These are phyloP conservation scores for Chloropicon primus DNA, from an alignment of 139 green algal genomes.

Conservation along the genomic window DNA sequence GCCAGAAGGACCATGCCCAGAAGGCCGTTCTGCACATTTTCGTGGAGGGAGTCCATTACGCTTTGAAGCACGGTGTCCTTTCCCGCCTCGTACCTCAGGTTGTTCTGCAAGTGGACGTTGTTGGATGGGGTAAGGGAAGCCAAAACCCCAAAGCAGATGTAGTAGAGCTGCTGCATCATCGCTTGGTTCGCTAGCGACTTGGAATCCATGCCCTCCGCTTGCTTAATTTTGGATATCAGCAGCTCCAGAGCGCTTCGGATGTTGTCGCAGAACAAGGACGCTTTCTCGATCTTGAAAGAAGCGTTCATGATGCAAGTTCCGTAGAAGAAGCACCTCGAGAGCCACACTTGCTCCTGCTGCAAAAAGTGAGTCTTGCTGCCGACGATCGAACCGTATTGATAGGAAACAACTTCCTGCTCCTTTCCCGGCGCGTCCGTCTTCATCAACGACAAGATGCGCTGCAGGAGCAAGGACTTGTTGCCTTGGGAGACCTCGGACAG, in stretches of 20 bases:
- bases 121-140: not conserved
- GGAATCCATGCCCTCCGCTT: not conserved
- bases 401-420: not conserved
- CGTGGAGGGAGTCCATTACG: not conserved
- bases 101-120: not conserved
- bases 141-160: not conserved
- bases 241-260: not conserved
- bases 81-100: not conserved
- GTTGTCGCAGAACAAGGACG: not conserved
- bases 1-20: not conserved
- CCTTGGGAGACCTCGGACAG: not conserved
- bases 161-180: not conserved
- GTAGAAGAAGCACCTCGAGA: not conserved
- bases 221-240: not conserved
- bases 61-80: not conserved
- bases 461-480: not conserved
- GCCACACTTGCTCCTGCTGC: not conserved
- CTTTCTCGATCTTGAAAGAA: not conserved
- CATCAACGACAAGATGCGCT: not conserved
- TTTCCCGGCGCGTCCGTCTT: not conserved
- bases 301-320: not conserved
- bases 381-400: not conserved
- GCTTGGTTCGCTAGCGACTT: not conserved
- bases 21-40: not conserved
- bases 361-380: not conserved